Base-by-base conservation (phyloP, 495 filamentous ascomycete species). In the Glonium stellatum region DNA sequence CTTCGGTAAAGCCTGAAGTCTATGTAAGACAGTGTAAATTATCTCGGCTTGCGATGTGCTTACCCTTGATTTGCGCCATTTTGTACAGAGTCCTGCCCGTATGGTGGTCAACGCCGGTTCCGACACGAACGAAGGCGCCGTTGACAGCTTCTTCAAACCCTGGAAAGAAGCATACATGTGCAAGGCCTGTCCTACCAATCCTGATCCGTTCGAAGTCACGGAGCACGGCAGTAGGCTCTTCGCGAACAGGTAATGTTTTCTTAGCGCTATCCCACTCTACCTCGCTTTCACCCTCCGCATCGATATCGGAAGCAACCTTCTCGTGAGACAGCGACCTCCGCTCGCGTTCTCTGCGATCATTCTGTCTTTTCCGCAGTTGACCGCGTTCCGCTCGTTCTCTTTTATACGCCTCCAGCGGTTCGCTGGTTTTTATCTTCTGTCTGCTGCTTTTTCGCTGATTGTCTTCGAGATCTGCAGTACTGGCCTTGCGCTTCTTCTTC, bases 121-220 rank as follows among this genome's bases (percentile, higher is more conserved):
- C 88, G 69, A 96, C 81, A 53, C 93, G 87, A 25, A 82, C 84
- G 71, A 86, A 96, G 73, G 89, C 93, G 50, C 83, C 82, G 39
- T 79, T 82, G 58, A 97, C 85, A 31, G 85, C 80, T 35, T 89
- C 79, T 18, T 91, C 86, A 57, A 99, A 96, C 11, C 85, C 86
- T 21, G 93, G 93, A 61, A 88, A 89, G 76, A 93, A 96, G 76
- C 89, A 95, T 44, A 95, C 85, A 67, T 88, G 82, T 5, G 84
- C 85, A 65, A 97, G 91, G 64, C 87, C 86, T 60, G 76, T 83
- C 36, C 95, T 82, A 21, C 92, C 89, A 59, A 98, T 78, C 58
- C 88, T 84, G 59, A 88, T 80, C 50, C 87, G 84, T 65, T 96
- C 87, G 61, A 95, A 80, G 67, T 98, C 90, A 1, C 79, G 75